Conservation (phyloP, 345 rosid species). For the Populus tremula region DNA sequence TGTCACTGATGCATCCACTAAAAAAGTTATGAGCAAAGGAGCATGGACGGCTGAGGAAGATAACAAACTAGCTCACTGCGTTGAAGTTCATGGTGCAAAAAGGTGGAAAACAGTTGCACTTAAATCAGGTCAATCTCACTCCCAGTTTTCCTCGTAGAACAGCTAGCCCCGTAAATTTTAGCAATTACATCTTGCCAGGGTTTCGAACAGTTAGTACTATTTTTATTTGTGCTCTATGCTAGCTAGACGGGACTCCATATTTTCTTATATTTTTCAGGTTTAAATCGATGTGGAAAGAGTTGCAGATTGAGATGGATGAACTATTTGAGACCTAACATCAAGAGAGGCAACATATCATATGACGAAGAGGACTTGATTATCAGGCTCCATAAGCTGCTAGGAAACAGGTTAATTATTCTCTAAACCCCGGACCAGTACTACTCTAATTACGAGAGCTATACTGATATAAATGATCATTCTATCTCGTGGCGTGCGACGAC, state of each 20-base stretch:
- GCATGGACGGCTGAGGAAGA: constrained; percentile 69
- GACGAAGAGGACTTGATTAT: constrained; percentile 60
- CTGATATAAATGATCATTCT: no score
- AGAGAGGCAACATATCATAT: constrained; percentile 60
- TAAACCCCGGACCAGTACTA: no score
- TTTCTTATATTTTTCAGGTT: constrained; percentile 27
- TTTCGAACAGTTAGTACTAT: background rate
- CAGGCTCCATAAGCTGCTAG: constrained; percentile 55
- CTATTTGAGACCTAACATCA: constrained; percentile 59
- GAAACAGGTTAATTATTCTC: constrained; percentile 39
- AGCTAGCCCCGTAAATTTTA: no score
- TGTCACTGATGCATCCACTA: constrained; percentile 14
- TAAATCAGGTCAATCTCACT: constrained; percentile 42
- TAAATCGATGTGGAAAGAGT: constrained; percentile 59
- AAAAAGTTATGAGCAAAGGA: constrained; percentile 45
- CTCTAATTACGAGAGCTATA: no score
- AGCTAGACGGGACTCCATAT: background rate
- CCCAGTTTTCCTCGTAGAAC: no score
- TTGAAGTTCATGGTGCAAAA: constrained; percentile 54
- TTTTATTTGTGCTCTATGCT: background rate
- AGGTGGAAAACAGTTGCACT: constrained; percentile 52
- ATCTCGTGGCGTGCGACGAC: no score
- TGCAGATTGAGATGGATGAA: constrained; percentile 68
- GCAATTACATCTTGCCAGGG: no score
- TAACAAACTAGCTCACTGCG: constrained; percentile 40